These are phyloP conservation scores for Achaetomium macrosporum DNA, from an alignment of 2,329 filamentous ascomycete species.

Conservation along the genomic window DNA sequence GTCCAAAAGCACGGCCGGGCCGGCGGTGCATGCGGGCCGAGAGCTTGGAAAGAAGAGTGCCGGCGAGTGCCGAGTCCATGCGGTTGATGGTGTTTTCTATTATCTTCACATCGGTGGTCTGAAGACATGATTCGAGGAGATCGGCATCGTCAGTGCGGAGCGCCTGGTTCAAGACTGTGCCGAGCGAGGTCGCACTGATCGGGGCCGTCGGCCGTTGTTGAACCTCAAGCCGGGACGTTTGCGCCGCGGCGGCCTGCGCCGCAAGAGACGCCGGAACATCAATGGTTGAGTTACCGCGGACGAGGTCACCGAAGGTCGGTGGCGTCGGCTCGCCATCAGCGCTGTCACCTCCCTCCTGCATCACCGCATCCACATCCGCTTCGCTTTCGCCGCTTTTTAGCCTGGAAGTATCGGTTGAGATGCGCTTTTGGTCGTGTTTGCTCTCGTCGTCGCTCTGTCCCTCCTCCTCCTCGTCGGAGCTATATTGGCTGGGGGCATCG, in stretches of 20 bases:
- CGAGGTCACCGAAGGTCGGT: constrained; percentile 81
- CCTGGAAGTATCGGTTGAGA: constrained; percentile 18
- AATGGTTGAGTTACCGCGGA: constrained; percentile 63
- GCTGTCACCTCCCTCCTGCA: constrained; percentile 30
- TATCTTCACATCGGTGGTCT: constrained; percentile 67
- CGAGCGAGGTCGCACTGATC: constrained; percentile 67
- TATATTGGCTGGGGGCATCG: constrained; percentile 36
- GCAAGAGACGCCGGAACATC: constrained; percentile 63
- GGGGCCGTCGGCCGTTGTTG: constrained; percentile 51
- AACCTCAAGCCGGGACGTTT: constrained; percentile 28
- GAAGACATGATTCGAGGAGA: constrained; percentile 87
- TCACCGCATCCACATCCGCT: constrained; percentile 19
- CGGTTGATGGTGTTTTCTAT: constrained; percentile 87
- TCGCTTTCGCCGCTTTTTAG: constrained; percentile 23
- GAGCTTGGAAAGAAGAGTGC: constrained; percentile 71
- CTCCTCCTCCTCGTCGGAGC: constrained; percentile 40
- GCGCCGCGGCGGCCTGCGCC: constrained; percentile 29
- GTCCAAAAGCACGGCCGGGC: constrained; percentile 80
- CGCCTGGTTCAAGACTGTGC: constrained; percentile 88
- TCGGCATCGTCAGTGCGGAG: constrained; percentile 85
- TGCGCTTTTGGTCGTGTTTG: not conserved
- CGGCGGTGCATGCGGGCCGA: constrained; percentile 81
- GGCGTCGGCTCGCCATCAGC: constrained; percentile 41
- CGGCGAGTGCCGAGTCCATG: constrained; percentile 78
- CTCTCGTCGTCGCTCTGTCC: constrained; percentile 24